phyloP scores from a whole-genome alignment of 2,329 filamentous ascomycete species.

The Fusarium liriodendri region DNA sequence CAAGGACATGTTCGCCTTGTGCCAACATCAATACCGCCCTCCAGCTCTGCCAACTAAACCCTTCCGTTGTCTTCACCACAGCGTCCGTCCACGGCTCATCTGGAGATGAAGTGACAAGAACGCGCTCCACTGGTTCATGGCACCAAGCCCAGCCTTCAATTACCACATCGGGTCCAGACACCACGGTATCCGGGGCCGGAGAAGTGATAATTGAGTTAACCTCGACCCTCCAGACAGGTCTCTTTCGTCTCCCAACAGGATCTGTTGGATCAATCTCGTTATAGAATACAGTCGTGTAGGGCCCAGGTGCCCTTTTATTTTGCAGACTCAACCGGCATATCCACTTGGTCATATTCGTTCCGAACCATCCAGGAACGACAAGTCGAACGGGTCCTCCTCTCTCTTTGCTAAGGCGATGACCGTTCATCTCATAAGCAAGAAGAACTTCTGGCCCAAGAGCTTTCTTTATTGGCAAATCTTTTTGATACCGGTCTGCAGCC shows the following conservation, averaged over 20 bases:
- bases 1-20: background rate
- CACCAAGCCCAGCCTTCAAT: background rate
- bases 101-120: background rate
- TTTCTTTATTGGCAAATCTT: background rate
- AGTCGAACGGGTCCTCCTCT: conserved; percentile 14
- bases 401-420: background rate
- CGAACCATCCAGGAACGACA: conserved; percentile 21
- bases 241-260: background rate
- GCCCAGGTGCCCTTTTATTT: background rate
- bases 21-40: background rate
- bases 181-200: background rate
- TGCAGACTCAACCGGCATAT: conserved; percentile 1
- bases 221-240: conserved; percentile 19
- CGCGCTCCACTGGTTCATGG: background rate
- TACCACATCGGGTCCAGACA: background rate
- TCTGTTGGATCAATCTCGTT: conserved; percentile 12
- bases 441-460: background rate
- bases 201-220: conserved; percentile 23
- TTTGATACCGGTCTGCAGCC: conserved; percentile 14
- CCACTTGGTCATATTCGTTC: conserved; percentile 25
- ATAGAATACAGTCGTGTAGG: conserved; percentile 1
- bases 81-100: background rate
- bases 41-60: background rate
- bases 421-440: conserved; percentile 2
- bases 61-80: background rate